Percentiles rank a stretch among this genome's conserved stretches.
These are phyloP conservation scores for Lactarius trivialis DNA, from an alignment of 768 basidiomycete genomes.

Conservation along the genomic window DNA sequence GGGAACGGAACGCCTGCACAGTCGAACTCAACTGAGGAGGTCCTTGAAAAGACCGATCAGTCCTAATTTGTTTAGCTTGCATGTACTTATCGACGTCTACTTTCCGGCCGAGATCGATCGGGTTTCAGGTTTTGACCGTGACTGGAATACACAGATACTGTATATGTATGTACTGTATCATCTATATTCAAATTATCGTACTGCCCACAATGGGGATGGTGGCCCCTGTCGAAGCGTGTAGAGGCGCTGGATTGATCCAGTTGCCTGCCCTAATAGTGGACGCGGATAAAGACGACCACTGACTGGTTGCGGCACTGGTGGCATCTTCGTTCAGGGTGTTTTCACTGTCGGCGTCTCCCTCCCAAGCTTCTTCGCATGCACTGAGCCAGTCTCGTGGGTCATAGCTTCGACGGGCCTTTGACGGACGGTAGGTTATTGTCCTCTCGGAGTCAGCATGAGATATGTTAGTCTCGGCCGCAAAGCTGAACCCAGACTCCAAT, in stretches of 20 bases:
- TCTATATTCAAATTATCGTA: background rate
- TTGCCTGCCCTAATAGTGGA: slow-evolving; percentile 12
- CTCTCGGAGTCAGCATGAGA: slow-evolving; percentile 17
- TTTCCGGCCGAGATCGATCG: background rate
- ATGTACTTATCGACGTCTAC: slow-evolving; percentile 3
- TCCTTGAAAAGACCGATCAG: slow-evolving; percentile 7
- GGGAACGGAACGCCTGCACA: slow-evolving; percentile 16
- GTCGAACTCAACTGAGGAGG: slow-evolving; percentile 11
- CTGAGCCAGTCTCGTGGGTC: slow-evolving; percentile 16
- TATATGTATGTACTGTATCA: background rate
- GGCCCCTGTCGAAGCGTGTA: background rate
- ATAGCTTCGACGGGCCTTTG: slow-evolving; percentile 3
- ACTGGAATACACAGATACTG: background rate
- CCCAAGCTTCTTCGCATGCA: slow-evolving; percentile 7
- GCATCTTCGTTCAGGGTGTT: background rate
- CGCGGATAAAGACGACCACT: slow-evolving; percentile 17
- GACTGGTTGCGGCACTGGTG: slow-evolving; percentile 2
- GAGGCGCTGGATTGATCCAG: slow-evolving; percentile 19
- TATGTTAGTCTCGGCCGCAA: slow-evolving; percentile 11
- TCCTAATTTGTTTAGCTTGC: slow-evolving; percentile 1
- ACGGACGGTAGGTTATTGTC: slow-evolving; percentile 7
- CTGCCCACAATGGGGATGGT: background rate
- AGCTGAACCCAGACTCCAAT: slow-evolving; percentile 15
- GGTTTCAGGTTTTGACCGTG: background rate
- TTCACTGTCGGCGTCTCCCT: background rate